Base-by-base conservation (phyloP, 1,284 basidiomycete genomes). In the Ceratorhiza oryzae-sativae region DNA sequence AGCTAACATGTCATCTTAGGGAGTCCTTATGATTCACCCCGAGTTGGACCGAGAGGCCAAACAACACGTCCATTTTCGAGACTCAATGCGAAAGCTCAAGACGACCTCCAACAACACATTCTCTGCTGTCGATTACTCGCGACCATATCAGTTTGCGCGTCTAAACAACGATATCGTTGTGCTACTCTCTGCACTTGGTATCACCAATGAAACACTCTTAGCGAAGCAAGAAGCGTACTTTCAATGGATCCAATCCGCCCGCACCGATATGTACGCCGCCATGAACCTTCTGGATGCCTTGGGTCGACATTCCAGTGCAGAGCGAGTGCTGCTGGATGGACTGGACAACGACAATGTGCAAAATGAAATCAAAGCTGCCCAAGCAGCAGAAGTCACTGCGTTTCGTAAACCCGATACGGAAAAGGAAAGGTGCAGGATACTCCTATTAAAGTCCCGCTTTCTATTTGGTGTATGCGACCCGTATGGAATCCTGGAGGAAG, bases 91-190 rank as follows among this genome's bases (percentile, higher is more conserved):
- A 76, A 90, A 90, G 75, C 89, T 90, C 78, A 82, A 78, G 12
- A 84, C 86, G 0, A 86, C 82, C 0, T 76, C 79, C 3, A 85
- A 88, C 39, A 80, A 83, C 59, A 87, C 86, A 0, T 88, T 90
- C 78, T 89, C 88, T 0, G 85, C 89, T 39, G 87, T 90, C 13
- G 86, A 85, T 51, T 82, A 86, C 75, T 89, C 88, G 0, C 83
- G 81, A 51, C 88, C 87, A 0, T 89, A 87, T 68, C 80, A 85
- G 0, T 90, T 87, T 76, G 87, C 86, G 1, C 83, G 87, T 10
- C 80, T 90, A 27, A 90, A 90, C 77, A 88, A 89, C 77, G 88
- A 89, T 71, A 84, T 89, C 75, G 86, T 89, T 13, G 85, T 87
- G 25, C 84, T 90, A 6, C 81, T 90, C 3, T 85, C 86, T 2